These are phyloP conservation scores for Pichia sp. DNA, from an alignment of 1,139 yeast species.

Conservation along the genomic window DNA sequence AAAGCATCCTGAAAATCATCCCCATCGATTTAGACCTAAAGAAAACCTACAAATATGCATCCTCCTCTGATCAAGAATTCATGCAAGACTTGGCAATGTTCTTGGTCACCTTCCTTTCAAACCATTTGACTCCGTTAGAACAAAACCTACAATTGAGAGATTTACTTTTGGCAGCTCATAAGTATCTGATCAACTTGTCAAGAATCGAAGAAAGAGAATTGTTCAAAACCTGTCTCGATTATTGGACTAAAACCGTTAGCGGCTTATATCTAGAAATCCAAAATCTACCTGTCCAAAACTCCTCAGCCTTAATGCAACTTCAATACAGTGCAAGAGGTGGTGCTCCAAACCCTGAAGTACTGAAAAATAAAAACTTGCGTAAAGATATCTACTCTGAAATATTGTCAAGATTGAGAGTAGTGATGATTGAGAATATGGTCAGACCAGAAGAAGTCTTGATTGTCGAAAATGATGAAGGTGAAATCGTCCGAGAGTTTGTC, in stretches of 20 bases:
- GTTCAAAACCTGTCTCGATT: conserved; percentile 91
- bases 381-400: conserved; percentile 76
- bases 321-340: conserved; percentile 65
- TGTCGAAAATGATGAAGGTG: conserved; percentile 98
- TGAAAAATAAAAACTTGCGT: conserved; percentile 75
- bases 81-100: conserved; percentile 94
- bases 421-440: conserved; percentile 95
- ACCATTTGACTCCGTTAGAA: conserved; percentile 75
- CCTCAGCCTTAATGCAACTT: conserved; percentile 72
- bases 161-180: conserved; percentile 61
- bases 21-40: conserved; percentile 75
- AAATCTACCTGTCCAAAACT: conserved; percentile 64
- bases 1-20: conserved; percentile 62
- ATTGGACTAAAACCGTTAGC: conserved; percentile 82
- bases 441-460: conserved; percentile 96
- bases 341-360: conserved; percentile 78
- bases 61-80: conserved; percentile 84
- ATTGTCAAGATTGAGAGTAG: conserved; percentile 77
- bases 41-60: conserved; percentile 68
- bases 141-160: conserved; percentile 53
- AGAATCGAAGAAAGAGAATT: conserved; percentile 93
- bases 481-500: conserved; percentile 94
- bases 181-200: conserved; percentile 78
- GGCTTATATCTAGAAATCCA: conserved; percentile 84
- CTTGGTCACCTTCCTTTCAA: conserved; percentile 75